Evolutionary conservation across 2,329 filamentous ascomycete genomes (phyloP), one percentile per base, ranked within the genome.

Genomic region (Ophiostoma australiae): DNA sequence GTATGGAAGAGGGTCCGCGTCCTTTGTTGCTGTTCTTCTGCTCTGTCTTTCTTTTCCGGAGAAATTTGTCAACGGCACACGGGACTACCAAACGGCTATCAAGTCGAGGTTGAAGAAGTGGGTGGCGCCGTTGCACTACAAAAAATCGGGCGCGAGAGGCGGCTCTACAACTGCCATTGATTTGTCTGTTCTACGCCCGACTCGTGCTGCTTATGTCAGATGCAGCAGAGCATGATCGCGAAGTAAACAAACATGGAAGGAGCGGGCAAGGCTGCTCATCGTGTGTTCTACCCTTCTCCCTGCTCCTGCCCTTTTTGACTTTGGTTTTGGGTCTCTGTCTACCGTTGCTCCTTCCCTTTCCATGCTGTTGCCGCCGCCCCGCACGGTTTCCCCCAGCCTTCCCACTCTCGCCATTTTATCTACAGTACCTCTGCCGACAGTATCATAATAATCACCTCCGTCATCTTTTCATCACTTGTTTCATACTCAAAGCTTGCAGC

Each of bases 191-290:
- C 4, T 48, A 48, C 20, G 44, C 44, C 44, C 44, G 44, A 5
- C 15, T 20, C 17, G 20, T 48, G 44, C 52, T 48, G 44, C 52
- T 58, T 63, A 63, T 63, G 58, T 63, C 58, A 63, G 58, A 63
- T 63, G 58, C 52, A 63, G 23, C n/a, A 27, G 2, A 8, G 48
- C 55, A 65, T 70, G 55, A 74, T 74, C 72, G 71, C 72, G 70
- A 74, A 70, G 73, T 74, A 74, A 74, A 74, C 73, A 74, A 74
- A 70, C 39, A 66, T 20, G 33, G 37, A 33, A 65, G 63, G 52
- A 10, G 52, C 67, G 52, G 52, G 52, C 52, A 17, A 58, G 52
- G 52, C 52, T 23, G 27, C 23, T 10, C 52, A n/a, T 58, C 52
- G n/a, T 48, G 44, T 48, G 17, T 20, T 48, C 17, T 48, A 7